phyloP scores from a whole-genome alignment of 2,329 filamentous ascomycete species.

The Aschersonia sp. region DNA sequence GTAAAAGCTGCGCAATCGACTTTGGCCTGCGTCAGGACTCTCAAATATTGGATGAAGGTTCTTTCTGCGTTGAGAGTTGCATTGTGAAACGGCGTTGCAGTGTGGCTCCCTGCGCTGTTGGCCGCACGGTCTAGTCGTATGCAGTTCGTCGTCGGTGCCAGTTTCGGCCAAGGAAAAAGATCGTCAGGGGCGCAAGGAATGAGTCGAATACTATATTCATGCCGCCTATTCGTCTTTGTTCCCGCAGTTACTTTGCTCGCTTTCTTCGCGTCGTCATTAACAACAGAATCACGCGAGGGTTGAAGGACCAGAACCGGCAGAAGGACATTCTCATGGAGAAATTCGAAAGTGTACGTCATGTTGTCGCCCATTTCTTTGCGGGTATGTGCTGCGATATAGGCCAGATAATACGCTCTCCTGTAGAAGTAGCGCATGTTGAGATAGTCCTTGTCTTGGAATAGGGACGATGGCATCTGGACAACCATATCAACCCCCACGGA shows the following conservation, averaged over 20 bases:
- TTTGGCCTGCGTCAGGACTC: conserved; percentile 54
- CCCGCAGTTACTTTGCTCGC: conserved; percentile 5
- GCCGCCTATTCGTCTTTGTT: conserved; percentile 10
- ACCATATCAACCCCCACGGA: conserved; percentile 63
- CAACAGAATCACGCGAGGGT: conserved; percentile 10
- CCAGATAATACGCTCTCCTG: conserved; percentile 83
- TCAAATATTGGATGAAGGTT: conserved; percentile 59
- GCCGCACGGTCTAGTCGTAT: conserved; percentile 41
- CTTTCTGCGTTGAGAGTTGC: conserved; percentile 68
- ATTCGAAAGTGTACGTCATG: conserved; percentile 47
- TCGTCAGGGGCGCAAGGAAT: conserved; percentile 58
- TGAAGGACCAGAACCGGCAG: conserved; percentile 49
- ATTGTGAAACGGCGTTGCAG: conserved; percentile 76
- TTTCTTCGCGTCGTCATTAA: conserved; percentile 6
- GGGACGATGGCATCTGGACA: conserved; percentile 62
- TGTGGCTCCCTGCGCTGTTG: conserved; percentile 23
- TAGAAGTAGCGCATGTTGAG: conserved; percentile 89
- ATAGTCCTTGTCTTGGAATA: conserved; percentile 93
- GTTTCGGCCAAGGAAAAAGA: conserved; percentile 58
- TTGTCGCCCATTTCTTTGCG: conserved; percentile 38
- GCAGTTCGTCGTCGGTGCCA: conserved; percentile 55
- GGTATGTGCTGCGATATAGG: conserved; percentile 61
- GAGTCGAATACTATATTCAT: conserved; percentile 50
- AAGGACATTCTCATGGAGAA: conserved; percentile 59
- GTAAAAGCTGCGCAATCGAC: conserved; percentile 59